Evolutionary conservation across 2,329 filamentous ascomycete genomes (phyloP), one percentile per base, ranked within the genome.

Genomic region (Chaetomium sp.): DNA sequence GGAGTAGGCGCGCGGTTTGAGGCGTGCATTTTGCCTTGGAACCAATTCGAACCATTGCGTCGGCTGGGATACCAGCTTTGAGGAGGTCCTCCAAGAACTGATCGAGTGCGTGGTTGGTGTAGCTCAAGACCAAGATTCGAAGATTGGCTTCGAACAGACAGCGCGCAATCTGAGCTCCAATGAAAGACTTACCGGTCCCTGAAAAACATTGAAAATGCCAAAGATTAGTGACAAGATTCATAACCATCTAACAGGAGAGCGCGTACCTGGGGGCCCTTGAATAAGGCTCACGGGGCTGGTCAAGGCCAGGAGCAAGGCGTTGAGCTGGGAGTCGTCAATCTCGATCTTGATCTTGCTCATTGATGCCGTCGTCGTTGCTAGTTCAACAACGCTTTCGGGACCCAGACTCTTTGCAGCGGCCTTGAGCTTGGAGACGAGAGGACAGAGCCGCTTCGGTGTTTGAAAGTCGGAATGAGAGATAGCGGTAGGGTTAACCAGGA

Each of bases 121-220:
- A 92, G 29, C 84, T 87, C 1, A 90, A 74, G 0, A 93, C 83
- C 0, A 93, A 77, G 0, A 92, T 83, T 0, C 73, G 83, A 31
- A 83, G 77, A 0, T 83, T 85, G 5, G 79, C 70, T 0, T 83
- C 72, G 23, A 86, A 75, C 0, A 93, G 71, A 0, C 80, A 74
- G 60, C 87, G 87, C 0, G 85, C 83, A 1, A 88, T 77, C 2
- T 90, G 76, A 0, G 89, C 86, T 0, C 90, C 90, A 2, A 91
- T 83, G 67, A 91, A 91, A 0, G 89, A 91, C 69, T 93, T 93
- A 1, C 90, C 90, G 0, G 89, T 93, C 0, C 88, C 87, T 87
- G n/a, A 54, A 23, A 19, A 31, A 62, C 57, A 57, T 65, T 35
- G 62, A 54, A 29, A 33, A 10, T 13, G 10, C 6, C 12, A 53